Evolutionary conservation across 164 flowering plant species (phyloP), one percentile per base, ranked within the genome.

Genomic region (Litsea cubeba): DNA sequence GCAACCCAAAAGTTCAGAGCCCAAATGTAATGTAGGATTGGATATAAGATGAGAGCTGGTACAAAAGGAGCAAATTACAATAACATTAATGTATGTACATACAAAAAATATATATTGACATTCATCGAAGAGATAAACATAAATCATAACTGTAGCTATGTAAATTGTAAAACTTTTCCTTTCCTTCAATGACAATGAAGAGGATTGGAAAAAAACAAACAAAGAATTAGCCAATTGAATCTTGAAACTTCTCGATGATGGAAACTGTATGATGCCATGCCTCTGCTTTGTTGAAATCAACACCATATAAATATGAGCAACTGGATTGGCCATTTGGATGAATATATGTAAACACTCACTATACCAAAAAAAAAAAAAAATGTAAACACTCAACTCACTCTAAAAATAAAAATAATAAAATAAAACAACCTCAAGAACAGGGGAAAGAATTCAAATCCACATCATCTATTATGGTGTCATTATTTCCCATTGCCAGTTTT

Each of bases 401-500:
- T 72, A 76, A 20, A 71, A 71, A 69, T 67, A 75, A 84, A 64
- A 40, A 25, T 60, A 75, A 75, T 66, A 64, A 54, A 63, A 76
- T 62, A 74, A 30, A 30, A 30, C 35, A 30, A 30, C 35, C 35
- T 30, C 35, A 4, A 30, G 5, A 30, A 30, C 35, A 30, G 35
- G 35, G 35, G 3, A 40, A 40, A 40, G 3, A 40, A 25, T 10
- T 24, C 62, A 51, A 25, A 68, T 60, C 25, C 30, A 32, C 65
- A 50, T 22, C 46, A 40, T 0, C 10, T 40, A 40, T 26, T 71
- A 23, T 49, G 60, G 35, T 18, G 4, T 73, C n/a, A 20, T 68
- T 85, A 90, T 79, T 87, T 89, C 76, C 88, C 88, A 70, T 63
- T 84, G 26, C 84, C 88, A 81, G 81, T 89, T 54, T 66, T 66